Evolutionary conservation across 2,329 filamentous ascomycete species (phyloP).

Genomic region (Dactylellina drechsleri): DNA sequence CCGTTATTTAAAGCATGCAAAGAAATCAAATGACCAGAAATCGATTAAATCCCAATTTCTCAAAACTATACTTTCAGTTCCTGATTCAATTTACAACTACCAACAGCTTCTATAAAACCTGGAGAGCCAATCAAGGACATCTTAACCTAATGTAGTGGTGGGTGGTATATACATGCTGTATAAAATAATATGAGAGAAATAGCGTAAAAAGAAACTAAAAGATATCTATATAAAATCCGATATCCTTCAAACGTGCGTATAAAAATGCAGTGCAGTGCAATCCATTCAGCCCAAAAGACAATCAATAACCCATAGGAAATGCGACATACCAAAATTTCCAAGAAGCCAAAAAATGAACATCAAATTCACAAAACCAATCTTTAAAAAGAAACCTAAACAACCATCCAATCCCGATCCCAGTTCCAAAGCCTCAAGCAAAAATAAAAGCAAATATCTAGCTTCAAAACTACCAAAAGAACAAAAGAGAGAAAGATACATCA

Average conservation of each 20-base stretch:
- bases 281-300: not conserved
- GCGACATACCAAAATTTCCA: not conserved
- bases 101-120: too few species aligned
- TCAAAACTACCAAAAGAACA: conserved; percentile 1
- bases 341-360: not conserved
- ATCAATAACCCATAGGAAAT: not conserved
- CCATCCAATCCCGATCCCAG: not conserved
- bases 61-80: not conserved
- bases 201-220: not conserved
- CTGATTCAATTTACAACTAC: too few species aligned
- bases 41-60: conserved; percentile 4
- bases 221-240: too few species aligned
- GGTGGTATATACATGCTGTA: not conserved
- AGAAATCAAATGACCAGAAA: not conserved
- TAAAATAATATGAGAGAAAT: not conserved
- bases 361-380: not conserved
- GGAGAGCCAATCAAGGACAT: too few species aligned
- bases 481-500: conserved; percentile 61
- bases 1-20: not conserved
- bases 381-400: not conserved
- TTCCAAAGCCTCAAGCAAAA: not conserved
- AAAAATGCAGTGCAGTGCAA: not conserved
- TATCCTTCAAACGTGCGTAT: too few species aligned
- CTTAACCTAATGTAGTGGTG: too few species aligned
- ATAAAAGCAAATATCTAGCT: not conserved